A percentile compares a stretch with the other conserved stretches of the same genome.
These are phyloP conservation scores for Salicornia ramosissima DNA, from an alignment of 148 eudicot genomes.

Conservation along the genomic window DNA sequence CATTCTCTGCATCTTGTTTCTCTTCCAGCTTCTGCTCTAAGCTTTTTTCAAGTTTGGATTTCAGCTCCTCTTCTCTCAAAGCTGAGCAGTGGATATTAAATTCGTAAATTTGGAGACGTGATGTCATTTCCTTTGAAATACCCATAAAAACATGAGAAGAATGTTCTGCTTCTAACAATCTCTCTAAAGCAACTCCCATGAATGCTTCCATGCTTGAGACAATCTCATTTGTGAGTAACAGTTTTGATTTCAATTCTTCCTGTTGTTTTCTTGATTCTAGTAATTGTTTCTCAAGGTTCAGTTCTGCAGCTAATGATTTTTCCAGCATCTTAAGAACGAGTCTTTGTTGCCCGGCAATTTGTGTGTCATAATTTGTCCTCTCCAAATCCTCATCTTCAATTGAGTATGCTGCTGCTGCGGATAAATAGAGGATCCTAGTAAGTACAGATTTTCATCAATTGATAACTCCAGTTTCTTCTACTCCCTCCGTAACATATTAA, in stretches of 20 bases:
- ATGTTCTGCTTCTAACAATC: constrained; percentile 75
- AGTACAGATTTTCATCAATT: constrained; percentile 32
- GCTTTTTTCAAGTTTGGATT: constrained; percentile 33
- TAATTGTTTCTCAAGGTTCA: constrained; percentile 66
- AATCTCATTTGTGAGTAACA: constrained; percentile 47
- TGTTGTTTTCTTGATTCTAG: constrained; percentile 51
- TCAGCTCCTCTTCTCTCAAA: constrained; percentile 51
- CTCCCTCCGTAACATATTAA: too few species aligned
- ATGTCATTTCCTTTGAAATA: constrained; percentile 55
- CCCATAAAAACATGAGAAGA: constrained; percentile 59
- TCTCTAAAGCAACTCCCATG: constrained; percentile 62
- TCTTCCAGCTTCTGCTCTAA: constrained; percentile 26
- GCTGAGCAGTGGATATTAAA: constrained; percentile 46
- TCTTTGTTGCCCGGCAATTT: constrained; percentile 41
- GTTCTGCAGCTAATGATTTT: constrained; percentile 63
- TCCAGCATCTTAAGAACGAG: constrained; percentile 71
- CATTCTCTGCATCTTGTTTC: constrained; percentile 33
- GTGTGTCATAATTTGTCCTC: constrained; percentile 32
- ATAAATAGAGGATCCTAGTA: constrained; percentile 18
- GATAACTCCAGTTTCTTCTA: neutral
- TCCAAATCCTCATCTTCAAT: constrained; percentile 17
- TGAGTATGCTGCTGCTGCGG: constrained; percentile 31
- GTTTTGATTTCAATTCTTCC: constrained; percentile 57
- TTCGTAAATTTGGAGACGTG: constrained; percentile 42
- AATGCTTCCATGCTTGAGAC: constrained; percentile 58